Conservation (phyloP, 208 protist genomes). For the Trypanosoma cruzi region DNA sequence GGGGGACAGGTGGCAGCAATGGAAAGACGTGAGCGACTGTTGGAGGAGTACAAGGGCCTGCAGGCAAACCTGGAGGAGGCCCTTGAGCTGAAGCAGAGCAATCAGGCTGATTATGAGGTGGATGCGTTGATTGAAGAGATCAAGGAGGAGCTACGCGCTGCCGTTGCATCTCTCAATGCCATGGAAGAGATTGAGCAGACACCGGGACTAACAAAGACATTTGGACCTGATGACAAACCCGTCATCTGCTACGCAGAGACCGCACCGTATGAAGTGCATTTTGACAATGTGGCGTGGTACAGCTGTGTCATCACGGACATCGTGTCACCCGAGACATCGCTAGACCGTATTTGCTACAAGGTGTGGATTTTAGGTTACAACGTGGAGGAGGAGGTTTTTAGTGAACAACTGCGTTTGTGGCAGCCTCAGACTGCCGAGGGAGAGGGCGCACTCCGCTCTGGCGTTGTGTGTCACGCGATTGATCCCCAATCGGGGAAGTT, state of each 20-base stretch:
- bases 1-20: background rate
- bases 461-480: slow-evolving; percentile 69
- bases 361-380: slow-evolving; percentile 78
- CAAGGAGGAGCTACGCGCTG: slow-evolving; percentile 38
- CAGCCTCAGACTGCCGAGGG: slow-evolving; percentile 25
- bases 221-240: slow-evolving; percentile 7
- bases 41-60: slow-evolving; percentile 40
- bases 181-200: slow-evolving; percentile 49
- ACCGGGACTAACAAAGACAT: slow-evolving; percentile 33
- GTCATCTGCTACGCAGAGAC: slow-evolving; percentile 16
- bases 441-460: slow-evolving; percentile 38
- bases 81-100: slow-evolving; percentile 25
- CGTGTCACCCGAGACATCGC: slow-evolving; percentile 38
- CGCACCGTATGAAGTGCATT: slow-evolving; percentile 75
- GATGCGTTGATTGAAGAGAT: slow-evolving; percentile 53
- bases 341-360: slow-evolving; percentile 59
- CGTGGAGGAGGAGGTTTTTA: slow-evolving; percentile 58
- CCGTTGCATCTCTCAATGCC: slow-evolving; percentile 57
- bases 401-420: slow-evolving; percentile 68
- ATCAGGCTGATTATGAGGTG: slow-evolving; percentile 35
- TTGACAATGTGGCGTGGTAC: slow-evolving; percentile 68
- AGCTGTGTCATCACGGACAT: slow-evolving; percentile 68
- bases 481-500: slow-evolving; percentile 48
- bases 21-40: slow-evolving; percentile 28
- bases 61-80: slow-evolving; percentile 37